Percentiles rank a stretch among this genome's conserved stretches.
Conservation (phyloP, 441 rosid genomes). For the Brassica balearica region DNA sequence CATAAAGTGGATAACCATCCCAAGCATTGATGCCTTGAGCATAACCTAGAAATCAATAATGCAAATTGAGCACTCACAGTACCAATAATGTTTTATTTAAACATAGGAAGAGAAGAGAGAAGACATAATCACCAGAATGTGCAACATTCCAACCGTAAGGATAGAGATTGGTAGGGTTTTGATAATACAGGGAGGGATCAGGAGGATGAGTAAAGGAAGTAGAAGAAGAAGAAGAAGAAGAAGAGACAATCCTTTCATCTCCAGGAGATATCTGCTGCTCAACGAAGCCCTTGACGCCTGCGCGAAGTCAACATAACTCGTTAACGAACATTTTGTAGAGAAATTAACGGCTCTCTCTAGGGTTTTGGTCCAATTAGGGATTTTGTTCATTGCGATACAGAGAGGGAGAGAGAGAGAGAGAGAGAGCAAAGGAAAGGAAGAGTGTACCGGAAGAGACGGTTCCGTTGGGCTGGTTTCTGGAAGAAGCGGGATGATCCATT, state of each 20-base stretch:
- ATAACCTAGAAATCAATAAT: conserved; percentile 48
- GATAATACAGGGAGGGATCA: conserved; percentile 21
- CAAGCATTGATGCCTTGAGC: conserved; percentile 50
- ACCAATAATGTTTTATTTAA: background rate
- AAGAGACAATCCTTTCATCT: conserved; percentile 66
- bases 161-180: conserved; percentile 19
- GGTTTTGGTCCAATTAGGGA: conserved; percentile 24
- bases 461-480: conserved; percentile 43
- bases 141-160: conserved; percentile 29
- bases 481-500: conserved; percentile 44
- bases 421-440: background rate
- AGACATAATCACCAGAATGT: conserved; percentile 15
- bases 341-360: conserved; percentile 33
- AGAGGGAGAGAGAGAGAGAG: background rate
- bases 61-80: conserved; percentile 1
- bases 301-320: conserved; percentile 27
- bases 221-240: conserved; percentile 50
- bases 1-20: conserved; percentile 64
- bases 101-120: background rate
- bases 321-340: background rate
- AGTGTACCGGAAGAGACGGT: conserved; percentile 48
- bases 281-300: conserved; percentile 57
- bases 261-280: conserved; percentile 56
- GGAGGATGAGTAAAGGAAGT: conserved; percentile 50
- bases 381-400: conserved; percentile 1